Evolutionary conservation across 768 basidiomycete species (phyloP).

Genomic region (Suillus paluster): DNA sequence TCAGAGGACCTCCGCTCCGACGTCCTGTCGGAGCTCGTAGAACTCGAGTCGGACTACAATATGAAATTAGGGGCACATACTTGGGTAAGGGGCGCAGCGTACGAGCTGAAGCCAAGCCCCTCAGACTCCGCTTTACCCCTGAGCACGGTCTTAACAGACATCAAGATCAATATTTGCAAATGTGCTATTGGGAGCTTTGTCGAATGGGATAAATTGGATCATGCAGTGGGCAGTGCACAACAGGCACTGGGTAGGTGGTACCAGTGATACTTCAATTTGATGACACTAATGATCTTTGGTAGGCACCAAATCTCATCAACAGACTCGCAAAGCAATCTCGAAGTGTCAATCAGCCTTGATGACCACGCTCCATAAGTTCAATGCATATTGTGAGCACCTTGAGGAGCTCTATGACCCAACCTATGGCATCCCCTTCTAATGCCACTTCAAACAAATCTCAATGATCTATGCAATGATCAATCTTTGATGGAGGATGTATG

Average conservation of each 20-base stretch:
- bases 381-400: not conserved
- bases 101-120: no score
- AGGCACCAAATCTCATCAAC: constrained; percentile 29
- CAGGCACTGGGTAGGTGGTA: constrained; percentile 35
- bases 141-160: no score
- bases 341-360: not conserved
- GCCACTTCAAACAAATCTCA: constrained; percentile 33
- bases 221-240: constrained; percentile 36
- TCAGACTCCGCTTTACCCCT: no score
- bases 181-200: constrained; percentile 27
- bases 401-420: not conserved
- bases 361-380: not conserved
- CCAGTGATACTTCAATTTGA: not conserved
- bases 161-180: constrained; percentile 16
- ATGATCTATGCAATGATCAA: not conserved
- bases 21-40: no score
- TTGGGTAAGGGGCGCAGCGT: no score
- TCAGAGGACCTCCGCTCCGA: no score
- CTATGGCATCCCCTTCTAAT: constrained; percentile 37
- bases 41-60: no score
- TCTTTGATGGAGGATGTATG: constrained; percentile 41
- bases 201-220: constrained; percentile 41
- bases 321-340: constrained; percentile 13
- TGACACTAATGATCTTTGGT: constrained; percentile 22
- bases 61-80: no score